Base-by-base conservation (phyloP, 1,139 yeast species). In the Pichia sp. region DNA sequence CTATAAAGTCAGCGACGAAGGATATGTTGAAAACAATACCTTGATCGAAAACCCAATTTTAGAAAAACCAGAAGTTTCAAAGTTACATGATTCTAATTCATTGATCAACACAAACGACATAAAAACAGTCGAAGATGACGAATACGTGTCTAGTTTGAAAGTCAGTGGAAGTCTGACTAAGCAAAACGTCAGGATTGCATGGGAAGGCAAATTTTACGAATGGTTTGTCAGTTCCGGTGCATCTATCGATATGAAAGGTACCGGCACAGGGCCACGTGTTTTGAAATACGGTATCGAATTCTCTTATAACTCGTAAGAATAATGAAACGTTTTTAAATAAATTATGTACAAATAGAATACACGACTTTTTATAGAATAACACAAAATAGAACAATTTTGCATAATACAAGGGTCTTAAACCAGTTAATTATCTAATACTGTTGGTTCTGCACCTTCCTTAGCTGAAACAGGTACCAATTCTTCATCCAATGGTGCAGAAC, bases 131-230 rank as follows among this genome's bases (percentile, higher is more conserved):
- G 40, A 41, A 28, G 42, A 45, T 15, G 46, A 50, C n/a, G 53
- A 47, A 3, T 53, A 52, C 19, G 48, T 52, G 5, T 83, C 88
- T 51, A 95, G 89, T 12, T 66, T 90, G 56, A 91, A 89, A 63
- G 68, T 85, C 2, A 79, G 93, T 46, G 79, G 96, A 0, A 83
- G 91, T 43, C 58, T 88, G 21, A 80, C 79, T 42, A 85, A 83
- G 49, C 76, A 73, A 54, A 73, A 79, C 50, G 59, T 87, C 9
- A 81, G 80, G 50, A 47, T 90, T 6, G 67, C 88, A 34, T 93
- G 98, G 97, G 96, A 88, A 60, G 97, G 98, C 0, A 76, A 87
- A 53, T 79, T 79, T 59, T 82, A 85, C 58, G 96, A 89, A 44
- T 85, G 93, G 59, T 65, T 93, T 45, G 73, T 91, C 5, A 82